Percentiles rank a stretch among this genome's conserved stretches.
Conservation (phyloP, 2,329 filamentous ascomycete genomes). For the Byssothecium circinans region DNA sequence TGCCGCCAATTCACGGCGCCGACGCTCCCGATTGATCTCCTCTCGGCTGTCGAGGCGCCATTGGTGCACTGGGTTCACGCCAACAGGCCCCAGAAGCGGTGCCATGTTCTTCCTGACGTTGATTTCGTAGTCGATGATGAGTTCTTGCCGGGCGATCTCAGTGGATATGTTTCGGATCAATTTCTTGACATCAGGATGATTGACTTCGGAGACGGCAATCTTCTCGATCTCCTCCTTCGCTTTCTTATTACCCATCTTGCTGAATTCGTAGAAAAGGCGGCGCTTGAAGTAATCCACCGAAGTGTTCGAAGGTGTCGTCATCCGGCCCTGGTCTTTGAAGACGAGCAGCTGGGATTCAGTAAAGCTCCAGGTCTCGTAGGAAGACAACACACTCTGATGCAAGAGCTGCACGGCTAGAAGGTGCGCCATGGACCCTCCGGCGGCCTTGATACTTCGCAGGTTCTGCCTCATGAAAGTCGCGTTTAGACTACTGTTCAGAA, state of each 20-base stretch:
- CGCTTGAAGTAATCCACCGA: slow-evolving; percentile 28
- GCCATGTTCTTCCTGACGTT: slow-evolving; percentile 26
- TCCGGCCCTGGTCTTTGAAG: slow-evolving; percentile 23
- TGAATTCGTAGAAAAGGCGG: slow-evolving; percentile 20
- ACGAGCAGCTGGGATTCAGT: slow-evolving; percentile 25
- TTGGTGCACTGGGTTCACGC: too few relatives aligned
- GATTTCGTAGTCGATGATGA: slow-evolving; percentile 26
- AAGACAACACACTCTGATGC: slow-evolving; percentile 24
- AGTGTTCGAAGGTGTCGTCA: slow-evolving; percentile 19
- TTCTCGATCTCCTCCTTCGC: slow-evolving; percentile 13
- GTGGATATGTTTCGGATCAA: slow-evolving; percentile 19
- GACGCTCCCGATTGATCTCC: too few relatives aligned
- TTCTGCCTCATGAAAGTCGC: slow-evolving; percentile 24
- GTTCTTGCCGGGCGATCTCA: slow-evolving; percentile 23
- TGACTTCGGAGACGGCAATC: slow-evolving; percentile 4
- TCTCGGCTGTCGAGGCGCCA: too few relatives aligned
- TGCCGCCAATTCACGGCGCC: too few relatives aligned
- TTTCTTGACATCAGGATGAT: background rate
- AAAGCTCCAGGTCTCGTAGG: slow-evolving; percentile 25
- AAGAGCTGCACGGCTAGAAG: slow-evolving; percentile 29
- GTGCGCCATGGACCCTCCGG: slow-evolving; percentile 25
- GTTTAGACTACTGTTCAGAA: slow-evolving; percentile 25
- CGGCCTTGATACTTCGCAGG: slow-evolving; percentile 16
- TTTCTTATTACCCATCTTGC: slow-evolving; percentile 6
- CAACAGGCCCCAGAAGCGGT: slow-evolving; percentile 25